Evolutionary conservation across 768 basidiomycete species (phyloP).

Genomic region (Rhizopogon vulgaris): DNA sequence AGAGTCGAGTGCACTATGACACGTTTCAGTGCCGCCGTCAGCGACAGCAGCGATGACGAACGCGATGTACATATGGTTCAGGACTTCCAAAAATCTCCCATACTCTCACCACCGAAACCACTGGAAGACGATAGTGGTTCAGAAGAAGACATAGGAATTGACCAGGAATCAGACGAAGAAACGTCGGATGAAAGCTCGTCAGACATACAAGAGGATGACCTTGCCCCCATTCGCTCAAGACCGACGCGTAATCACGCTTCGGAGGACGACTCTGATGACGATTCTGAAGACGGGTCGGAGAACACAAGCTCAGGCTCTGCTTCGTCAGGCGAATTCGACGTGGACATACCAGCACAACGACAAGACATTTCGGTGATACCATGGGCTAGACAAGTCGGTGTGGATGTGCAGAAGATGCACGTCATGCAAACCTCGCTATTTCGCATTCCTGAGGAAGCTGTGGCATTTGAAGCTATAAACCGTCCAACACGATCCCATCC

Average conservation of each 20-base stretch:
- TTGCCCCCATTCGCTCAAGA: constrained; percentile 21
- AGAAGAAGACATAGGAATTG: constrained; percentile 22
- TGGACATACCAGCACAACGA: constrained; percentile 12
- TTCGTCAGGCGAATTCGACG: constrained; percentile 18
- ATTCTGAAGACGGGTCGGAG: constrained; percentile 39
- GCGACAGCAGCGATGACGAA: constrained; percentile 52
- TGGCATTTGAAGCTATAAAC: constrained; percentile 50
- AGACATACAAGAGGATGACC: constrained; percentile 49
- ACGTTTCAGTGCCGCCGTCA: constrained; percentile 60
- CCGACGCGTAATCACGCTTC: constrained; percentile 38
- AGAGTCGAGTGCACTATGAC: constrained; percentile 38
- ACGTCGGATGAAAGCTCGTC: constrained; percentile 35
- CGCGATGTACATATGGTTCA: constrained; percentile 28
- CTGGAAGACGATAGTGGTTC: constrained; percentile 26
- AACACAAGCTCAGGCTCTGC: constrained; percentile 30
- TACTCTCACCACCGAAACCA: constrained; percentile 15
- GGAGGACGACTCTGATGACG: constrained; percentile 50
- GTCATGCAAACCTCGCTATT: constrained; percentile 93
- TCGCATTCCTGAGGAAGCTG: constrained; percentile 68
- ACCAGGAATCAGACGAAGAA: constrained; percentile 32
- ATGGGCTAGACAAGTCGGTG: constrained; percentile 66
- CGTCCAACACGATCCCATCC: constrained; percentile 31
- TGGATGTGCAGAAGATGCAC: constrained; percentile 86
- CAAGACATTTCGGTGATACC: constrained; percentile 51
- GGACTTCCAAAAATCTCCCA: constrained; percentile 13